Evolutionary conservation across 768 basidiomycete genomes (phyloP).

Genomic region (Russula sp.): DNA sequence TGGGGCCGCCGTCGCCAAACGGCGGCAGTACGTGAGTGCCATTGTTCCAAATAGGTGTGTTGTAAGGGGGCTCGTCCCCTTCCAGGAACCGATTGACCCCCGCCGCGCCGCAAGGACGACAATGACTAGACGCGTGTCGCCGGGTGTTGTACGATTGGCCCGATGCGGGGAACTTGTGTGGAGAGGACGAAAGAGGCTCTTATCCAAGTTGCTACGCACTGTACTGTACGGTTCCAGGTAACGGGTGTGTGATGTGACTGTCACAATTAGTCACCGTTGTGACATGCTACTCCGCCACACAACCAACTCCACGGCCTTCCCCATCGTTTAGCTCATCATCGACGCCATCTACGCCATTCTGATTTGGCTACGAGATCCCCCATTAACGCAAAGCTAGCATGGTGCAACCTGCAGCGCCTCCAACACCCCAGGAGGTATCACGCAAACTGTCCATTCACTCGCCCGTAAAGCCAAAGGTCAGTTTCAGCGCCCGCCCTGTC

Average conservation of each 20-base stretch:
- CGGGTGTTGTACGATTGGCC: slow-evolving; percentile 12
- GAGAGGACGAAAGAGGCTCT: background rate
- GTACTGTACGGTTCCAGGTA: background rate
- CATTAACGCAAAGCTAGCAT: background rate
- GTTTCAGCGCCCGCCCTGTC: slow-evolving; percentile 5
- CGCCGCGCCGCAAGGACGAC: slow-evolving; percentile 1
- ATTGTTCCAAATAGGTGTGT: slow-evolving; percentile 17
- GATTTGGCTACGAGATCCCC: background rate
- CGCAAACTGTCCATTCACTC: slow-evolving; percentile 81
- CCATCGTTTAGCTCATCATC: slow-evolving; percentile 18
- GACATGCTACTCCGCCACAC: slow-evolving; percentile 9
- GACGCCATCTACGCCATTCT: slow-evolving; percentile 4
- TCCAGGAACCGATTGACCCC: slow-evolving; percentile 15
- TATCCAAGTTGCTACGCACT: too few relatives aligned
- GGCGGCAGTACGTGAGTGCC: slow-evolving; percentile 6
- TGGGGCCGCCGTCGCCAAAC: slow-evolving; percentile 11
- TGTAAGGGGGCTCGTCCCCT: slow-evolving; percentile 2
- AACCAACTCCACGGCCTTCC: background rate
- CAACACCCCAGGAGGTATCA: slow-evolving; percentile 82
- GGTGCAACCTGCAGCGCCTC: slow-evolving; percentile 50
- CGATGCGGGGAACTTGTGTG: slow-evolving; percentile 18
- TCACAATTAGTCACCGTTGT: slow-evolving; percentile 13
- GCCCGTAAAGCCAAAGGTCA: slow-evolving; percentile 47
- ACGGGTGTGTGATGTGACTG: background rate
- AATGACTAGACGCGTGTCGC: slow-evolving; percentile 6